phyloP scores from a whole-genome alignment of 768 basidiomycete species.

The Rickenella mellea region DNA sequence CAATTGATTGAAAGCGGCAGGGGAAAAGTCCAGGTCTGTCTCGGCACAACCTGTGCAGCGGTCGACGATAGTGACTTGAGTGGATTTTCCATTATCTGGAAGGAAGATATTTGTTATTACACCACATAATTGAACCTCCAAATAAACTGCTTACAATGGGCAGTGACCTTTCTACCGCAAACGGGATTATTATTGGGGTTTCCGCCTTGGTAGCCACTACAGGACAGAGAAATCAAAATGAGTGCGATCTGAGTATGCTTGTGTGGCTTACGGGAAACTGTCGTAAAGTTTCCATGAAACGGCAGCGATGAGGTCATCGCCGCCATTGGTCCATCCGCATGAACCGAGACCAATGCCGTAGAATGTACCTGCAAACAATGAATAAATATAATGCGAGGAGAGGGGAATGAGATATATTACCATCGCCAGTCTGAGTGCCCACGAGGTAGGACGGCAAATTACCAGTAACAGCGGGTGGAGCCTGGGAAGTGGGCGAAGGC shows the following conservation, averaged over 20 bases:
- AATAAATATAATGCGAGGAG: conserved; percentile 1
- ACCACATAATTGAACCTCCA: conserved; percentile 4
- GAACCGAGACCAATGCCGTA: conserved; percentile 54
- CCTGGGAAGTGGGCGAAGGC: conserved; percentile 11
- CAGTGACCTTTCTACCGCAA: conserved; percentile 39
- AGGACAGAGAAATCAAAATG: background rate
- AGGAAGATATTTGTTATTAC: conserved; percentile 2
- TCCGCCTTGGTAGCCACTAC: conserved; percentile 41
- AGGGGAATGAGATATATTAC: conserved; percentile 13
- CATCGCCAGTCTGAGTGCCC: conserved; percentile 44
- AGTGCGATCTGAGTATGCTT: background rate
- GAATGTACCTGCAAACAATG: conserved; percentile 33
- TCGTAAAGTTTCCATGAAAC: conserved; percentile 50
- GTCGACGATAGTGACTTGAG: conserved; percentile 46
- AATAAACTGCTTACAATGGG: conserved; percentile 33
- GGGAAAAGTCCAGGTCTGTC: conserved; percentile 55
- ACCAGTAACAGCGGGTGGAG: conserved; percentile 10
- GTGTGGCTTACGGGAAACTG: conserved; percentile 40
- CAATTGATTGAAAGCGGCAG: conserved; percentile 42
- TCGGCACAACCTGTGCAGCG: conserved; percentile 47
- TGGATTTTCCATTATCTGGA: conserved; percentile 41
- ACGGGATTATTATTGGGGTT: conserved; percentile 75
- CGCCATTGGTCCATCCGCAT: conserved; percentile 49
- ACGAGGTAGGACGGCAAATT: conserved; percentile 29
- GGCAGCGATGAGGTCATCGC: conserved; percentile 46